These are phyloP conservation scores for Helminthosporium solani DNA, from an alignment of 2,329 filamentous ascomycete species.

Conservation along the genomic window DNA sequence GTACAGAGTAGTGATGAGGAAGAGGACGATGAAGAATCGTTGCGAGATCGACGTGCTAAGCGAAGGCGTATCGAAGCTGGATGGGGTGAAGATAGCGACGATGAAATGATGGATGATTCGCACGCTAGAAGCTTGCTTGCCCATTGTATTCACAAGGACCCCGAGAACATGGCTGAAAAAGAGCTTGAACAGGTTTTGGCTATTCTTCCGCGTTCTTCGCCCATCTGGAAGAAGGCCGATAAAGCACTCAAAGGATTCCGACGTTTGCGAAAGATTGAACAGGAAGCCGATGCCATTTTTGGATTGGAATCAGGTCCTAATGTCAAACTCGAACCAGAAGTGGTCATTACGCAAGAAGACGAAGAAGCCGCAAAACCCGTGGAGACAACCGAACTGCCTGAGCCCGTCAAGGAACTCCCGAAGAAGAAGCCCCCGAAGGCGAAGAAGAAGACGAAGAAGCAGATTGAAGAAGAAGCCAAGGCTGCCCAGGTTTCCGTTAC, in stretches of 20 bases:
- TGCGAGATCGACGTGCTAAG: constrained; percentile 47
- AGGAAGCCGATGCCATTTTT: constrained; percentile 75
- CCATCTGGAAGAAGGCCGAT: constrained; percentile 73
- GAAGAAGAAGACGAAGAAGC: constrained; percentile 77
- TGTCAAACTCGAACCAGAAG: constrained; percentile 42
- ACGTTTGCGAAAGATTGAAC: constrained; percentile 73
- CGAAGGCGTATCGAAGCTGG: constrained; percentile 47
- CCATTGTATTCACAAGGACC: constrained; percentile 58
- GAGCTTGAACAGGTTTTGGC: constrained; percentile 58
- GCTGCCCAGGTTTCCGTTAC: constrained; percentile 39
- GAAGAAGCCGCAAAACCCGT: constrained; percentile 44
- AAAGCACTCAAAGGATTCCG: constrained; percentile 58
- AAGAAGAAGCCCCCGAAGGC: constrained; percentile 50
- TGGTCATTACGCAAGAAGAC: constrained; percentile 46
- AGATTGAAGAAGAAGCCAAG: constrained; percentile 60
- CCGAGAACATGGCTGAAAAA: constrained; percentile 68
- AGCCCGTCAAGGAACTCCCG: constrained; percentile 20
- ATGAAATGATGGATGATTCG: constrained; percentile 51
- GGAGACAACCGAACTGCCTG: constrained; percentile 39
- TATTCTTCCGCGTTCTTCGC: constrained; percentile 57
- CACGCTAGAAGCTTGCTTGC: constrained; percentile 50
- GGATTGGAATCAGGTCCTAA: constrained; percentile 48
- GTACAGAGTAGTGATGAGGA: constrained; percentile 56
- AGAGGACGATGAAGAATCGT: constrained; percentile 49
- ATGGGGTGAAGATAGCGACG: constrained; percentile 51